These are phyloP conservation scores for Aleurites moluccanus DNA, from an alignment of 441 rosid genomes.

Conservation along the genomic window DNA sequence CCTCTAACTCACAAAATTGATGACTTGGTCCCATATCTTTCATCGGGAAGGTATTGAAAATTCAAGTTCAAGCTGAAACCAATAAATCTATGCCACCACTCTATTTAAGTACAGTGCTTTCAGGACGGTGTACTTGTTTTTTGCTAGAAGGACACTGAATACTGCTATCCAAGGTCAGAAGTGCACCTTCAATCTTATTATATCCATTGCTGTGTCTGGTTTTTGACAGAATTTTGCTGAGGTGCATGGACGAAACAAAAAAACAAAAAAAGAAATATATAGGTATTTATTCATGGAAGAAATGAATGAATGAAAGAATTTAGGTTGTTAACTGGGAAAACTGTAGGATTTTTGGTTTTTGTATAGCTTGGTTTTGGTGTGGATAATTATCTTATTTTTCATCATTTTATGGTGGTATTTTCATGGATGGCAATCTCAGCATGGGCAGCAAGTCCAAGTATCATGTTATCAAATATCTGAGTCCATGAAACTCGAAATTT, in stretches of 20 bases:
- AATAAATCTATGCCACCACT: slow-evolving; percentile 5
- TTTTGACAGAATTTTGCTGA: slow-evolving; percentile 34
- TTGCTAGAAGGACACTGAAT: slow-evolving; percentile 10
- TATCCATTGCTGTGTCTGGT: slow-evolving; percentile 20
- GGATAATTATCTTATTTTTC: slow-evolving; percentile 4
- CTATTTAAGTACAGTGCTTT: not conserved
- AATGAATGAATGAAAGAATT: not conserved
- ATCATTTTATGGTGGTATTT: not conserved
- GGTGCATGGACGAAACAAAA: slow-evolving; percentile 22
- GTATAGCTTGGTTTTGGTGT: slow-evolving; percentile 26
- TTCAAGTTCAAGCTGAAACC: slow-evolving; percentile 17
- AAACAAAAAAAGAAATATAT: slow-evolving; percentile 23
- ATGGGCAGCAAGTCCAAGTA: not conserved
- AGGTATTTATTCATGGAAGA: slow-evolving; percentile 21
- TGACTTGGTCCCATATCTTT: slow-evolving; percentile 9
- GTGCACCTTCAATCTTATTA: slow-evolving; percentile 16
- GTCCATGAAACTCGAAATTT: slow-evolving; percentile 11
- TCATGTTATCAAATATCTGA: slow-evolving; percentile 5
- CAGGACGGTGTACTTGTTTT: slow-evolving; percentile 20
- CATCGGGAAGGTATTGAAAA: slow-evolving; percentile 23
- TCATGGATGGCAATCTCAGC: not conserved
- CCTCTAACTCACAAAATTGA: slow-evolving; percentile 14
- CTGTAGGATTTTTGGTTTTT: slow-evolving; percentile 5
- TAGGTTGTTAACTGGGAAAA: slow-evolving; percentile 13
- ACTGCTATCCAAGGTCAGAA: slow-evolving; percentile 22